Evolutionary conservation across 352 stramenopile species (phyloP), one percentile per base, ranked within the genome.

Genomic region (Globisporangium middletonii): DNA sequence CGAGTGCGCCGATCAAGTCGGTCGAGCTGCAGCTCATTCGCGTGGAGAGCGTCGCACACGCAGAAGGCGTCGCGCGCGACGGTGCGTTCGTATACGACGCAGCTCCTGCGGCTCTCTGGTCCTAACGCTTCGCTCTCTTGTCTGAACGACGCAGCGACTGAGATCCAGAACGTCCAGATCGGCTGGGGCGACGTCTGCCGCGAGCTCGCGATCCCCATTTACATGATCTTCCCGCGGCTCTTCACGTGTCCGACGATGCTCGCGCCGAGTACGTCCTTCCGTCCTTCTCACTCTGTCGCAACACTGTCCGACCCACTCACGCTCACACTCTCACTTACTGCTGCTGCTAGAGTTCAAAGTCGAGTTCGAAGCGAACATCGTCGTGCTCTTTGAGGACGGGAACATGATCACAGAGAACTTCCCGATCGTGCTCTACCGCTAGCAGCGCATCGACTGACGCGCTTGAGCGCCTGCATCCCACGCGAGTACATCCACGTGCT

Each of bases 141-240:
- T 27, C 26, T 9, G 1, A 1, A 16, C 23, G 23, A 23, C 23
- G 23, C 26, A 94, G 88, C 91, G 23, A 97, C 92, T 4, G 92
- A 98, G 71, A 96, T 98, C 57, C 91, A 97, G 57, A 97, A 95
- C 68, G 84, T 97, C 30, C 91, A 98, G 62, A 94, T 98, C 55
- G 92, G 86, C 23, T 92, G 88, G 69, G 92, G 92, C 4, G 89
- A 97, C 50, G 83, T 97, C 13, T 94, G 81, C 52, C 75, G 85
- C 7, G 79, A 94, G 72, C 76, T 98, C 50, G 71, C 77, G 27
- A 96, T 98, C 49, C 92, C 92, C 6, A 95, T 98, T 59, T 97
- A 97, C 79, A 97, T 97, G 88, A 92, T 97, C 54, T 95, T 98
- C 50, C 92, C 92, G 0, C 76, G 91, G 4, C 73, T 97, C 23